Percentiles rank a stretch among this genome's conserved stretches.
phyloP scores from a whole-genome alignment of 169 alveolate species.

The Theileria equi region DNA sequence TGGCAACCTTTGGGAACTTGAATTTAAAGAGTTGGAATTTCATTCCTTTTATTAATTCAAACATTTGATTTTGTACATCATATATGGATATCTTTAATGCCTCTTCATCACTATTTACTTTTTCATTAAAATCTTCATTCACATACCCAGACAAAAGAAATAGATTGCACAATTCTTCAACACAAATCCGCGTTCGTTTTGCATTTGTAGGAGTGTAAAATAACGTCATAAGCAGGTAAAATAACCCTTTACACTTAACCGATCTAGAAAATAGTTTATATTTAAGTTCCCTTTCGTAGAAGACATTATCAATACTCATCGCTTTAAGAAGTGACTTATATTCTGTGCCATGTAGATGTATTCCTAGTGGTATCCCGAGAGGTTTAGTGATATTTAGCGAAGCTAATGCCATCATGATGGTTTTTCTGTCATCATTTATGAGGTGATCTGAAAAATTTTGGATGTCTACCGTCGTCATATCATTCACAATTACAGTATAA shows the following conservation, averaged over 20 bases:
- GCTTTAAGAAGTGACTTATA: conserved; percentile 26
- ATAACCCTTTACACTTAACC: conserved; percentile 70
- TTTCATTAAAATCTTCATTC: neutral
- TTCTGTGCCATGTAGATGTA: conserved; percentile 59
- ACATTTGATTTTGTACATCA: conserved; percentile 35
- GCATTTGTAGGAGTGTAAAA: conserved; percentile 71
- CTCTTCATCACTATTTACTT: neutral
- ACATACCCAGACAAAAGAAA: conserved; percentile 30
- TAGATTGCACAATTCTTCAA: conserved; percentile 58
- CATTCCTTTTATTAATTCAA: conserved; percentile 57
- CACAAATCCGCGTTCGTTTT: conserved; percentile 53
- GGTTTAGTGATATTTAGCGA: conserved; percentile 39
- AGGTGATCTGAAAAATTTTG: conserved; percentile 21
- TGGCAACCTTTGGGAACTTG: conserved; percentile 24
- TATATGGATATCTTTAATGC: conserved; percentile 10
- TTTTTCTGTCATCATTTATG: conserved; percentile 34
- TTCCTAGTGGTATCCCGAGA: conserved; percentile 39
- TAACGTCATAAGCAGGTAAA: conserved; percentile 64
- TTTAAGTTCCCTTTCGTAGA: conserved; percentile 64
- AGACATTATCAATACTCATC: conserved; percentile 9
- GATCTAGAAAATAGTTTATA: conserved; percentile 69
- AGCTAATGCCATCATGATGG: conserved; percentile 46
- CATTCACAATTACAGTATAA: conserved; percentile 60
- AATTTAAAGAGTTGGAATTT: conserved; percentile 44
- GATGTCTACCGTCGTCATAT: conserved; percentile 32